Conservation (phyloP, 179 eudicot genomes). For the Drosera spatulata region DNA sequence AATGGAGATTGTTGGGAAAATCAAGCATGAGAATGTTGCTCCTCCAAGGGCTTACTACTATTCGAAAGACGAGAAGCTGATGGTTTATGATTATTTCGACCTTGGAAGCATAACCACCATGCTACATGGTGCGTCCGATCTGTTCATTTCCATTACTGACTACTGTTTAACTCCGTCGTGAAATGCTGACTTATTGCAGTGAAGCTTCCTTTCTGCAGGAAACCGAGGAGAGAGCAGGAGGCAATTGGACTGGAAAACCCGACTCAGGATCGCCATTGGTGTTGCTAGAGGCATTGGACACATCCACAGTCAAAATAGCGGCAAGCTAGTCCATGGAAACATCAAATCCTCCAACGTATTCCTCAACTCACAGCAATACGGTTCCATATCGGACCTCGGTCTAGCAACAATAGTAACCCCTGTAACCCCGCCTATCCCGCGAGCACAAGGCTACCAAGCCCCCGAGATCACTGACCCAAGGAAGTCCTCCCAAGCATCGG, state of each 20-base stretch:
- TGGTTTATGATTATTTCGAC: conserved; percentile 68
- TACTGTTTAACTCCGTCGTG: not conserved
- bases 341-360: conserved; percentile 71
- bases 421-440: conserved; percentile 23
- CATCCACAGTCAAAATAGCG: conserved; percentile 46
- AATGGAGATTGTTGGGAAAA: conserved; percentile 40
- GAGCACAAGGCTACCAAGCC: conserved; percentile 51
- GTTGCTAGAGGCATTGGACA: conserved; percentile 62
- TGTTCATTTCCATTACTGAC: not conserved
- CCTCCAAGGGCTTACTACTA: conserved; percentile 37
- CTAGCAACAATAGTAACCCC: conserved; percentile 49
- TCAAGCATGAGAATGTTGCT: conserved; percentile 41
- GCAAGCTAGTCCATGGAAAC: conserved; percentile 80
- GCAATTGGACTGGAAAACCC: conserved; percentile 63
- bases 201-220: conserved; percentile 15
- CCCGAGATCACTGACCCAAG: conserved; percentile 55
- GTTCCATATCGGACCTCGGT: conserved; percentile 68
- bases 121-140: conserved; percentile 46
- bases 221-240: conserved; percentile 40
- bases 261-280: conserved; percentile 51
- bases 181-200: conserved; percentile 6
- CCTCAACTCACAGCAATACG: conserved; percentile 40
- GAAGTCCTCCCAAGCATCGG: conserved; percentile 57
- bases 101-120: conserved; percentile 51
- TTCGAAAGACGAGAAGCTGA: conserved; percentile 15